Evolutionary conservation across 2,329 filamentous ascomycete species (phyloP), one percentile per base, ranked within the genome.

Genomic region (Arthrobotrys megalospora): DNA sequence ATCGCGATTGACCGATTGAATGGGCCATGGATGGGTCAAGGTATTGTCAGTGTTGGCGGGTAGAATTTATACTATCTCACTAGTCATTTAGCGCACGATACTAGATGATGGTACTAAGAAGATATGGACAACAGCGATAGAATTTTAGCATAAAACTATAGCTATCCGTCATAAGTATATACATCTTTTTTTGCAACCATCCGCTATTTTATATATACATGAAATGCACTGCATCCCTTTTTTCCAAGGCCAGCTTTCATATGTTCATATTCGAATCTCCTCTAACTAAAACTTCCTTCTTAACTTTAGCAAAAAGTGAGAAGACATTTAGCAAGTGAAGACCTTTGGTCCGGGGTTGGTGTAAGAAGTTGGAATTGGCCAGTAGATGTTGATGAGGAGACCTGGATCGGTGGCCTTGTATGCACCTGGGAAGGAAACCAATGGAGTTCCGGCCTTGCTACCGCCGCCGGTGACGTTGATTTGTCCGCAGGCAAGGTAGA

Each of bases 401-500:
- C 81, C 80, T 6, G 80, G 78, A 19, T 82, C 80, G 38, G 60
- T 71, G 8, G 79, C 80, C 11, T 67, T 79, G 43, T 81, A 84
- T 82, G 86, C 80, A 75, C 86, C 86, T 5, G 86, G 85, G 79
- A 86, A 86, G 53, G 83, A 81, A 12, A 84, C 84, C n/a, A 85
- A 80, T 1, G 85, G 84, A 48, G 67, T 21, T 0, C 86, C 86
- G 5, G 83, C 83, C 45, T 84, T 84, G 62, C 76, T 84, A 3
- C 85, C 85, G 21, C 83, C 83, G 8, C 84, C 84, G 5, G 83
- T 83, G 58, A 87, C 84, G 67, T 84, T 84, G 70, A 87, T 81
- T 82, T 87, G 86, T 0, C 84, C 85, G 80, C 86, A 87, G 2
- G 83, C 83, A 53, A 86, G 84, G 80, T 87, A 87, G 80, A 87